Evolutionary conservation across 352 stramenopile species (phyloP).

Genomic region (Phytophthora colocasiae): DNA sequence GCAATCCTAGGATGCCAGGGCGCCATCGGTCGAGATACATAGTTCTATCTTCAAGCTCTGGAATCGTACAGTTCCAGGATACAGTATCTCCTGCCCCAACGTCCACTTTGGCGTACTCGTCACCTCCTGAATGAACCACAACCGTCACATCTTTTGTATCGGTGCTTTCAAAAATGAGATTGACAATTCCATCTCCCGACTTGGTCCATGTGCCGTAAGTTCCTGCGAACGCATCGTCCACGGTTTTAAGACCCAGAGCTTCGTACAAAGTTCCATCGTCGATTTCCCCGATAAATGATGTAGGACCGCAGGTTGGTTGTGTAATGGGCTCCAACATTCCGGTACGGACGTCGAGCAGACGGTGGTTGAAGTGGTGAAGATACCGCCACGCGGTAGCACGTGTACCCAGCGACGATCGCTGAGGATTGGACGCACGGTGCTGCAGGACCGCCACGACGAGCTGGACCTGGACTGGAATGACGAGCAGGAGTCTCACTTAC

Average conservation of each 20-base stretch:
- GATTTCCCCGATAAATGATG: slow-evolving; percentile 36
- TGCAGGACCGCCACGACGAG: too few species aligned
- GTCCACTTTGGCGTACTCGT: slow-evolving; percentile 27
- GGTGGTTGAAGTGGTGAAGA: too few species aligned
- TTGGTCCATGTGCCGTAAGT: slow-evolving; percentile 38
- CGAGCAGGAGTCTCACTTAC: too few species aligned
- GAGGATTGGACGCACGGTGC: too few species aligned
- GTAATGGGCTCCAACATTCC: too few species aligned
- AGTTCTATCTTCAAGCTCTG: slow-evolving; percentile 26
- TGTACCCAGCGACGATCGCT: too few species aligned
- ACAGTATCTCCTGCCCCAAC: slow-evolving; percentile 23
- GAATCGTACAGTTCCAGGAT: slow-evolving; percentile 21
- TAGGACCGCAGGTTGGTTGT: slow-evolving; percentile 40
- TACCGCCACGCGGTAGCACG: too few species aligned
- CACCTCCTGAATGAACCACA: slow-evolving; percentile 26
- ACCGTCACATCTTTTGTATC: slow-evolving; percentile 30
- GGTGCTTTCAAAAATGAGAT: slow-evolving; percentile 31
- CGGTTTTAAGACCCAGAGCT: slow-evolving; percentile 21
- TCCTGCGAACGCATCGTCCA: slow-evolving; percentile 31
- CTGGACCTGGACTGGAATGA: too few species aligned
- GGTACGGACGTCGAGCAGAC: too few species aligned
- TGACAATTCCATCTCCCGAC: slow-evolving; percentile 31
- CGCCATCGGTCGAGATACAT: slow-evolving; percentile 31
- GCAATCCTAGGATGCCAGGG: slow-evolving; percentile 20
- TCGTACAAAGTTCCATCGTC: slow-evolving; percentile 37